These are phyloP conservation scores for Achlya hypogyna DNA, from an alignment of 352 stramenopile genomes.

Conservation along the genomic window DNA sequence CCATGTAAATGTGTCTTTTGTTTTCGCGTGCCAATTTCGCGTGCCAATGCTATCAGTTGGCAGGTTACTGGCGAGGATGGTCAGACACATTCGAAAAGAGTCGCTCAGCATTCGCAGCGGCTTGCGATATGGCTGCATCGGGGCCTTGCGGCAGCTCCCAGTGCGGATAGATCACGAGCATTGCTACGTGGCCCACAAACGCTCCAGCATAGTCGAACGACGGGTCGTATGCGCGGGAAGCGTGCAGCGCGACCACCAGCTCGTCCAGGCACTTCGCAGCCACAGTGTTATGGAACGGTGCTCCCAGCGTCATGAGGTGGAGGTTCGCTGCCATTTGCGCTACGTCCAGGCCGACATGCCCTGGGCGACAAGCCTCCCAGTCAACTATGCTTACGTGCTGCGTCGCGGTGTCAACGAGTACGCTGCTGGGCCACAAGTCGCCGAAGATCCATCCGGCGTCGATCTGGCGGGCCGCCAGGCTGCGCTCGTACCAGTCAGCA, in stretches of 20 bases:
- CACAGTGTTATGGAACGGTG: not conserved
- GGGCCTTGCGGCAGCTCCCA: not conserved
- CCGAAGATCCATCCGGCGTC: not conserved
- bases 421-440: constrained; percentile 8
- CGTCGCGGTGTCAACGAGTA: not conserved
- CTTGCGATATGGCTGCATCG: not conserved
- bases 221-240: not conserved
- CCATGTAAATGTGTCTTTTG: no score
- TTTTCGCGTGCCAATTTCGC: no score
- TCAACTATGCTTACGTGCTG: not conserved
- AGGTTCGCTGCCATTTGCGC: constrained; percentile 5
- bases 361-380: not conserved
- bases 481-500: not conserved
- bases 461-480: not conserved
- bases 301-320: not conserved
- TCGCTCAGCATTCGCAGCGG: not conserved
- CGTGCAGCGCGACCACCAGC: not conserved
- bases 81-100: no score
- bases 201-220: not conserved
- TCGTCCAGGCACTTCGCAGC: not conserved
- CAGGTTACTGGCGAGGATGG: no score
- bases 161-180: not conserved
- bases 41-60: no score
- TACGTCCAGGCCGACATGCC: constrained; percentile 6
- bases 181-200: not conserved